Percentiles rank a stretch among this genome's conserved stretches.
Evolutionary conservation across 208 protist genomes (phyloP).

Genomic region (Acanthamoeba healyi): DNA sequence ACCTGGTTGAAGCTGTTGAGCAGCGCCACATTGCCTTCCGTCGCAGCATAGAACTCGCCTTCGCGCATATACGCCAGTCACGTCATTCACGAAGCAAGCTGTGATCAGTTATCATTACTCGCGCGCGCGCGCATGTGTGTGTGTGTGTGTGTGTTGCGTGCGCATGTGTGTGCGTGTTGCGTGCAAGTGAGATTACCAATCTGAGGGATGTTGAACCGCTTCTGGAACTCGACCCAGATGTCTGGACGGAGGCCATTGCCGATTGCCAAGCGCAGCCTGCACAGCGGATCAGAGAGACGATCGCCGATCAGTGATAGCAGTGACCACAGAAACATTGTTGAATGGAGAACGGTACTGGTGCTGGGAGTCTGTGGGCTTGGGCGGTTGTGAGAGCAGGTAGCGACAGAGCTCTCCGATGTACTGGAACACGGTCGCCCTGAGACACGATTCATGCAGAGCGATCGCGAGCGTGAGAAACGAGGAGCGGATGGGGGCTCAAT

Average conservation of each 20-base stretch:
- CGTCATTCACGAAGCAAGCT: background rate
- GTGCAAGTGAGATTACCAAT: conserved; percentile 71
- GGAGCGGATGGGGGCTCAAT: background rate
- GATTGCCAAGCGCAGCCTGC: conserved; percentile 90
- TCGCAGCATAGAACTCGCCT: conserved; percentile 94
- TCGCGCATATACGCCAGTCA: no score
- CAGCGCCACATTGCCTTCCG: conserved; percentile 88
- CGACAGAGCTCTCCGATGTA: conserved; percentile 95
- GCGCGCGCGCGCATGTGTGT: no score
- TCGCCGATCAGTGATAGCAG: no score
- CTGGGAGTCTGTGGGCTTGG: conserved; percentile 46
- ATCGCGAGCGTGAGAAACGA: background rate
- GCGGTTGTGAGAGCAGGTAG: conserved; percentile 84
- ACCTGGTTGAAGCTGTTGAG: conserved; percentile 74
- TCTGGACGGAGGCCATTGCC: conserved; percentile 94
- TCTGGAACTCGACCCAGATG: conserved; percentile 90
- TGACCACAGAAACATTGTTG: background rate
- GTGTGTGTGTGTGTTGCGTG: background rate
- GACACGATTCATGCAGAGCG: background rate
- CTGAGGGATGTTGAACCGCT: conserved; percentile 79
- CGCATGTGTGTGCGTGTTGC: background rate
- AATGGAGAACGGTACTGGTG: conserved; percentile 41
- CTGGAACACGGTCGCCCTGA: conserved; percentile 89
- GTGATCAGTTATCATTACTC: background rate
- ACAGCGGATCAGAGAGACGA: background rate